Conservation (phyloP, 306 rosid genomes). For the Gillenia trifoliata region DNA sequence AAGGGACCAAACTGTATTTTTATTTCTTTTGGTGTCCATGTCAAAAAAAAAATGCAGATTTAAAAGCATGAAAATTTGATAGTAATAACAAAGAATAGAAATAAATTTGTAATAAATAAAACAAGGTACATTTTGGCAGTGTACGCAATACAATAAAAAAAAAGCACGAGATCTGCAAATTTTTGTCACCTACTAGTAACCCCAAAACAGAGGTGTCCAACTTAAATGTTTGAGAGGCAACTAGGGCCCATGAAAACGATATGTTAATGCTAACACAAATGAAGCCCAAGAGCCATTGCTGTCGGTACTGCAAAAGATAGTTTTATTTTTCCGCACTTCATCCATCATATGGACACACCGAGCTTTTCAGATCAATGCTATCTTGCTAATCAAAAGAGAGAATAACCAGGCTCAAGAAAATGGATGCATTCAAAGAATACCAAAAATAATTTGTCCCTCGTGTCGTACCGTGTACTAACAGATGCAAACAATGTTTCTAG, state of each 20-base stretch:
- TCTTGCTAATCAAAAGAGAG: constrained; percentile 3
- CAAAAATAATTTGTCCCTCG: neutral
- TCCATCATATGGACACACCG: constrained; percentile 14
- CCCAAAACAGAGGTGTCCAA: constrained; percentile 30
- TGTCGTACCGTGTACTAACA: neutral
- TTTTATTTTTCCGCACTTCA: constrained; percentile 22
- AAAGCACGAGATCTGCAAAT: constrained; percentile 39
- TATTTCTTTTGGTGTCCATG: neutral
- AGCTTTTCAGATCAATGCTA: constrained; percentile 8
- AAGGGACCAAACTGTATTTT: neutral
- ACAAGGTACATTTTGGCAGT: constrained; percentile 36
- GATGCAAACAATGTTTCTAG: constrained; percentile 9
- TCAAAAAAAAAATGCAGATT: neutral
- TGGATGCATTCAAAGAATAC: neutral
- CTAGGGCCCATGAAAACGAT: constrained; percentile 56
- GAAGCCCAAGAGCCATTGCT: constrained; percentile 32
- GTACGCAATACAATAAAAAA: constrained; percentile 23
- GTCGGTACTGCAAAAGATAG: constrained; percentile 14
- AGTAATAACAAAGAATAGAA: neutral
- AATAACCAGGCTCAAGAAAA: constrained; percentile 20
- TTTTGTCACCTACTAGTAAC: constrained; percentile 35
- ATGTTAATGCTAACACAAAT: constrained; percentile 28
- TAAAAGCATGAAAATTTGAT: neutral
- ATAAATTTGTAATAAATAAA: constrained; percentile 25
- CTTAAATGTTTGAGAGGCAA: constrained; percentile 20